Evolutionary conservation across 1,284 basidiomycete species (phyloP).

Genomic region (Ganoderma multipileum): DNA sequence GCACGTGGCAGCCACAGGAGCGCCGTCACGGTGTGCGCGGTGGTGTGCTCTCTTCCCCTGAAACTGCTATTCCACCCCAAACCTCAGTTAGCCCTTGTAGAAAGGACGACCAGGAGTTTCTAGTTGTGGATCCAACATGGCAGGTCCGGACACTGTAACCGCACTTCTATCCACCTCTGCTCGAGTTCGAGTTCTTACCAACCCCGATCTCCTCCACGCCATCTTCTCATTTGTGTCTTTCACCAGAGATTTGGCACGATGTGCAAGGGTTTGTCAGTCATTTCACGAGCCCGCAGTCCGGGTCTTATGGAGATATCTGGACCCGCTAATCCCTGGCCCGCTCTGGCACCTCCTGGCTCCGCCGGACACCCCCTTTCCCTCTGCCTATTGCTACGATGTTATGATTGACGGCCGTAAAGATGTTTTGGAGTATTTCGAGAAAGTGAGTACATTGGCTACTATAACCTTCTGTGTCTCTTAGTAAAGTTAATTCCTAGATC

Average conservation of each 20-base stretch:
- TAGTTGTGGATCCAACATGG: not conserved
- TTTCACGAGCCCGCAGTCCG: slow-evolving; percentile 1
- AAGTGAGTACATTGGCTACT: not conserved
- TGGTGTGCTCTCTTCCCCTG: no score
- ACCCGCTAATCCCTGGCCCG: not conserved
- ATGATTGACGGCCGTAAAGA: not conserved
- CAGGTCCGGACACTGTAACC: no score
- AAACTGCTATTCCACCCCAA: no score
- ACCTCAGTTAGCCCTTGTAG: no score
- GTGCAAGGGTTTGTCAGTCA: not conserved
- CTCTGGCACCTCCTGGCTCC: slow-evolving; percentile 10
- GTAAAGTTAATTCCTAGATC: not conserved
- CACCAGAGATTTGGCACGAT: not conserved
- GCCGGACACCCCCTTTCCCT: not conserved
- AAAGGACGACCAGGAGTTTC: not conserved
- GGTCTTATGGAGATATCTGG: slow-evolving; percentile 2
- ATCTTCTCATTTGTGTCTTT: not conserved
- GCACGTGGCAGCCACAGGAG: no score
- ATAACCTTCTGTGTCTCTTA: not conserved
- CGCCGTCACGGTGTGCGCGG: no score
- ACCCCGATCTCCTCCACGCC: not conserved
- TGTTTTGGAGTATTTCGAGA: not conserved
- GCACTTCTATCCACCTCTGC: not conserved
- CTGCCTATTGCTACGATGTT: not conserved
- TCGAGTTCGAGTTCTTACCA: not conserved